phyloP scores from a whole-genome alignment of 306 rosid genomes.

The Betula pendula region DNA sequence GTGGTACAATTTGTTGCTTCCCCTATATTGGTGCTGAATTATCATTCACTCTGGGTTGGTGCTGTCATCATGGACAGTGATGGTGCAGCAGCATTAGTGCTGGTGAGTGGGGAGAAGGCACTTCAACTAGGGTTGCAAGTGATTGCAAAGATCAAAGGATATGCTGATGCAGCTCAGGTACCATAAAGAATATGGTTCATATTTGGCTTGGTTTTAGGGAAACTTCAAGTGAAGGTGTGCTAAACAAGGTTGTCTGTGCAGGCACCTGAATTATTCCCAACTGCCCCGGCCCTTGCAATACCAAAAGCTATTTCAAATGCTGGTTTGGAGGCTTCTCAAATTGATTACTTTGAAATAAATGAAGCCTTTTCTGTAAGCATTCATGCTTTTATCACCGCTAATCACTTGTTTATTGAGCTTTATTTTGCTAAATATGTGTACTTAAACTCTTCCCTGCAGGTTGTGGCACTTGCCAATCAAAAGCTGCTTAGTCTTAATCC shows the following conservation, averaged over 20 bases:
- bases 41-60: conserved; percentile 28
- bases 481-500: conserved; percentile 85
- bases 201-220: conserved; percentile 30
- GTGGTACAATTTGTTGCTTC: background rate
- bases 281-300: conserved; percentile 86
- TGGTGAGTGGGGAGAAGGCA: conserved; percentile 87
- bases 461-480: conserved; percentile 87
- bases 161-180: conserved; percentile 95
- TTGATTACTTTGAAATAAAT: conserved; percentile 88
- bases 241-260: conserved; percentile 42
- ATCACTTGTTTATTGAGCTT: conserved; percentile 16
- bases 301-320: conserved; percentile 88
- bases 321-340: conserved; percentile 76
- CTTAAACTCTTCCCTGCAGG: conserved; percentile 48
- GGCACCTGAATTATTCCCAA: conserved; percentile 87
- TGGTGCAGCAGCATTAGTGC: conserved; percentile 93
- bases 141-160: conserved; percentile 87
- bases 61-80: conserved; percentile 55
- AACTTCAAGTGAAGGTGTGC: conserved; percentile 22
- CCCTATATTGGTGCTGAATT: conserved; percentile 19
- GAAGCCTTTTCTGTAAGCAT: conserved; percentile 90
- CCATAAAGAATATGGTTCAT: conserved; percentile 16
- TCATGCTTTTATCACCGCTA: background rate
- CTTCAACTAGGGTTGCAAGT: conserved; percentile 76
- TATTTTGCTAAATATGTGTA: conserved; percentile 5